Evolutionary conservation across 345 rosid genomes (phyloP).

Genomic region (Brassica juncea): DNA sequence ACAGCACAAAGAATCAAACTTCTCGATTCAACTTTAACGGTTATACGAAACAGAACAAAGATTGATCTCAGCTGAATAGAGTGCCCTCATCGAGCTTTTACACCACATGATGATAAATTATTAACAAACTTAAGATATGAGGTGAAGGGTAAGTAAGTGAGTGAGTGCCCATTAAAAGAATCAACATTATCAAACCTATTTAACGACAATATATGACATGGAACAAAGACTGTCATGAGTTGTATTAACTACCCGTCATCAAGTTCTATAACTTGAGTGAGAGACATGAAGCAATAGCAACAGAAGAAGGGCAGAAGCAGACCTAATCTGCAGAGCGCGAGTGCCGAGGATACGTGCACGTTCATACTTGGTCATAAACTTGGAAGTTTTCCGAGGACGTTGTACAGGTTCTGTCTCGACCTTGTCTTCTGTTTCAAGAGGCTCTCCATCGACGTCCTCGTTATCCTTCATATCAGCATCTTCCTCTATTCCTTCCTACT

Average conservation of each 20-base stretch:
- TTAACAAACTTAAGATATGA: background rate
- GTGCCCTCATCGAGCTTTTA: background rate
- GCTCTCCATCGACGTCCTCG: constrained; percentile 61
- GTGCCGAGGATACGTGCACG: constrained; percentile 89
- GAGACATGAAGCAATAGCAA: background rate
- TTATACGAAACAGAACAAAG: background rate
- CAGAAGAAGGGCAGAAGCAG: background rate
- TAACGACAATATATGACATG: background rate
- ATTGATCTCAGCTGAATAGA: background rate
- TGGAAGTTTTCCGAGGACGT: constrained; percentile 62
- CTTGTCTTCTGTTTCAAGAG: constrained; percentile 64
- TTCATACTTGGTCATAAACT: constrained; percentile 82
- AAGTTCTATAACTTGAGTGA: background rate
- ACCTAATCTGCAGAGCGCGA: constrained; percentile 86
- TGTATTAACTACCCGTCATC: no score
- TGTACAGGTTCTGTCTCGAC: constrained; percentile 48
- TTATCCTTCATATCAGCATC: constrained; percentile 56
- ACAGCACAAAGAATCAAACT: background rate
- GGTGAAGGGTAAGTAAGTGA: background rate
- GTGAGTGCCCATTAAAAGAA: no score
- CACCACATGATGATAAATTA: background rate
- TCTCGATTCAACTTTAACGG: background rate
- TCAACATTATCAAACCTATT: background rate
- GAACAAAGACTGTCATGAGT: background rate
- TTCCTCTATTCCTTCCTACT: constrained; percentile 80